Percentiles rank a stretch among this genome's conserved stretches.
phyloP scores from a whole-genome alignment of 164 flowering plant species.

The Saururus chinensis region DNA sequence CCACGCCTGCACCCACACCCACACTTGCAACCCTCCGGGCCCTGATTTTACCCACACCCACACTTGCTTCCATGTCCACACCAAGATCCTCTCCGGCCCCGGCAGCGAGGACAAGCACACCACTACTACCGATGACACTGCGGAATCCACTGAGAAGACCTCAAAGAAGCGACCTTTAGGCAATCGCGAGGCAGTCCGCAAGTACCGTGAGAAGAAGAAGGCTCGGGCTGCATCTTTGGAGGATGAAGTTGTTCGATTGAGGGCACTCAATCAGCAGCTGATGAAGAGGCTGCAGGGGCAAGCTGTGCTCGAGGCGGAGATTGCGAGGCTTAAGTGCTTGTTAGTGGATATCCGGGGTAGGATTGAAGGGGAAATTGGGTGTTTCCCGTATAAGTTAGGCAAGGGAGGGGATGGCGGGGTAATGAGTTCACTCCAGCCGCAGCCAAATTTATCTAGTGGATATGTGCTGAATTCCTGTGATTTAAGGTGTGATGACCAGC shows the following conservation, averaged over 20 bases:
- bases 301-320: slow-evolving; percentile 76
- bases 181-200: slow-evolving; percentile 89
- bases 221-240: slow-evolving; percentile 80
- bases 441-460: slow-evolving; percentile 22
- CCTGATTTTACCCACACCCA: slow-evolving; percentile 89
- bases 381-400: slow-evolving; percentile 63
- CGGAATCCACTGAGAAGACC: slow-evolving; percentile 57
- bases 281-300: slow-evolving; percentile 83
- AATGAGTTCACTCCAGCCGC: slow-evolving; percentile 14
- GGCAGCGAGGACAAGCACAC: slow-evolving; percentile 35
- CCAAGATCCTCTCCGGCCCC: slow-evolving; percentile 54
- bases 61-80: slow-evolving; percentile 91
- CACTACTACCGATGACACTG: slow-evolving; percentile 51
- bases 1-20: slow-evolving; percentile 94
- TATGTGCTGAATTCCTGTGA: slow-evolving; percentile 66
- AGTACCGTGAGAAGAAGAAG: slow-evolving; percentile 95
- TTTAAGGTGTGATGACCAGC: slow-evolving; percentile 57
- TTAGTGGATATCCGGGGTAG: slow-evolving; percentile 95
- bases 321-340: slow-evolving; percentile 81
- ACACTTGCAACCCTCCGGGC: slow-evolving; percentile 93
- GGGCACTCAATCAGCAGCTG: slow-evolving; percentile 67
- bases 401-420: slow-evolving; percentile 11
- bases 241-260: slow-evolving; percentile 69
- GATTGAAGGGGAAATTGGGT: slow-evolving; percentile 95
- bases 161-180: slow-evolving; percentile 66